Evolutionary conservation across 148 eudicot species (phyloP).

Genomic region (Chenopodium berlandieri): DNA sequence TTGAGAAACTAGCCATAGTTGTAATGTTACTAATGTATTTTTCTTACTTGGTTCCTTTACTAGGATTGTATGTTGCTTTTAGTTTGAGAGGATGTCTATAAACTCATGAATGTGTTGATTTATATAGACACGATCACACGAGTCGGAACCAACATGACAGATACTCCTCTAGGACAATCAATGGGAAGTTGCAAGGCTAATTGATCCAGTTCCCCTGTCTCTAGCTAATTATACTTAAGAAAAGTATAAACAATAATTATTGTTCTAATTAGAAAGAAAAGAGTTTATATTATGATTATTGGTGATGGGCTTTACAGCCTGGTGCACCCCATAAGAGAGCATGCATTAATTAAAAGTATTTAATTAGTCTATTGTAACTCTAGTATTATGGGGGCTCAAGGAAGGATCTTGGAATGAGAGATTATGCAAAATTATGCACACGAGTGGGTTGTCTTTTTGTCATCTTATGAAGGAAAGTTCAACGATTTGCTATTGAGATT

Average conservation of each 20-base stretch:
- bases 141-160: background rate
- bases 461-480: no score
- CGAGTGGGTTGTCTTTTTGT: background rate
- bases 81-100: background rate
- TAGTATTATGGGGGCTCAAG: no score
- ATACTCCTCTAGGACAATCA: background rate
- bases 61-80: background rate
- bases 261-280: no score
- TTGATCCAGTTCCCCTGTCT: background rate
- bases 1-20: slow-evolving; percentile 15
- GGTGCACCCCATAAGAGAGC: background rate
- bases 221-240: background rate
- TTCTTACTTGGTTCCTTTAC: background rate
- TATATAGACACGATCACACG: background rate
- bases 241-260: background rate
- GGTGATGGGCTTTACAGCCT: background rate
- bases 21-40: slow-evolving; percentile 17
- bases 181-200: background rate
- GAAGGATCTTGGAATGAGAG: background rate
- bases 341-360: background rate
- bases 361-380: no score
- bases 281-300: no score
- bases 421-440: background rate
- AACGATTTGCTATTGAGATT: no score
- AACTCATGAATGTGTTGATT: background rate